Evolutionary conservation across 2,329 filamentous ascomycete genomes (phyloP).

Genomic region (Microdochium trichocladiopsis): DNA sequence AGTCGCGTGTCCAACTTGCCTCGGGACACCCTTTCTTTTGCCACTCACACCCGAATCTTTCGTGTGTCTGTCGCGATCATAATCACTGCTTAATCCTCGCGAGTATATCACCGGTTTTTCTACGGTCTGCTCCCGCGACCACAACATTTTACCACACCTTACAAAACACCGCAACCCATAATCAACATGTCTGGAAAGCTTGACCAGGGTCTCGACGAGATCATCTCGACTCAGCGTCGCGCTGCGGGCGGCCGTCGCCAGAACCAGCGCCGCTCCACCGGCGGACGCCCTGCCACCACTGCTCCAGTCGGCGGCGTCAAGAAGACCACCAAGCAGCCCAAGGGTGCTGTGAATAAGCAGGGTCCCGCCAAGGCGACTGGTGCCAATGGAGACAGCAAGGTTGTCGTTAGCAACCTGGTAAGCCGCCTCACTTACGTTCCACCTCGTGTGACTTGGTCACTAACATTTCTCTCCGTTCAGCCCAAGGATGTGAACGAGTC

Average conservation of each 20-base stretch:
- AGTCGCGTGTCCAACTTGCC: conserved; percentile 9
- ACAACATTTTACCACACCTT: conserved; percentile 5
- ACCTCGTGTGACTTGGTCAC: conserved; percentile 5
- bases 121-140: conserved; percentile 5
- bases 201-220: conserved; percentile 95
- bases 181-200: conserved; percentile 85
- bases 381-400: conserved; percentile 75
- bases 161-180: conserved; percentile 35
- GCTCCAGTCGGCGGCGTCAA: conserved; percentile 80
- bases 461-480: conserved; percentile 37
- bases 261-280: conserved; percentile 41
- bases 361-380: conserved; percentile 57
- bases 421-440: conserved; percentile 25
- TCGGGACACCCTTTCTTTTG: conserved; percentile 1
- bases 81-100: background rate
- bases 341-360: conserved; percentile 51
- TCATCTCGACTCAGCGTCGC: conserved; percentile 70
- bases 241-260: conserved; percentile 48
- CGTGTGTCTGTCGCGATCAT: conserved; percentile 1
- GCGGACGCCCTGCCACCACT: conserved; percentile 43
- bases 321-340: conserved; percentile 63
- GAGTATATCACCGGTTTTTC: background rate
- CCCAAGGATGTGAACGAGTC: conserved; percentile 92
- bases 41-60: conserved; percentile 5
- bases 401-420: conserved; percentile 98